phyloP scores from a whole-genome alignment of 106 monocot genomes.

The Dendrobium nobile region DNA sequence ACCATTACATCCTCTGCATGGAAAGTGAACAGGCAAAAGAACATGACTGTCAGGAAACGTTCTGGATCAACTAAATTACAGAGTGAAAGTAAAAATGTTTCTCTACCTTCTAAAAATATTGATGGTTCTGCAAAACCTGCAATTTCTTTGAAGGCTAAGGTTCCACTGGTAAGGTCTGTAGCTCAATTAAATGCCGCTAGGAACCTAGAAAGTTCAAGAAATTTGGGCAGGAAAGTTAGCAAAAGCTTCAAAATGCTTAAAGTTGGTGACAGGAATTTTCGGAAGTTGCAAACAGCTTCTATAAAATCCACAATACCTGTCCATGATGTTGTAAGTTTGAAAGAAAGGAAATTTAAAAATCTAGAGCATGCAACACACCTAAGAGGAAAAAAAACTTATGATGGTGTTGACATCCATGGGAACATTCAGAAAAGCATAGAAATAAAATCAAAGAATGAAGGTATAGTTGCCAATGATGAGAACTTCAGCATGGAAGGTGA shows the following conservation, averaged over 20 bases:
- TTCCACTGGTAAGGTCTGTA: not conserved
- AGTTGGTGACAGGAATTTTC: not conserved
- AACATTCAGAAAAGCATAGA: not conserved
- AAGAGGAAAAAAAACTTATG: not conserved
- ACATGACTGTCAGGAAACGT: too few species aligned
- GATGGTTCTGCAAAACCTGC: not conserved
- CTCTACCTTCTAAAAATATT: not conserved
- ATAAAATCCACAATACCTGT: not conserved
- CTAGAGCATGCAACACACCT: constrained; percentile 4
- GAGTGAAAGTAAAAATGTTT: not conserved
- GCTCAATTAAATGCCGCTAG: not conserved
- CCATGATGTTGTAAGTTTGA: not conserved
- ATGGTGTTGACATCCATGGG: not conserved
- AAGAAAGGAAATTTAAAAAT: constrained; percentile 3
- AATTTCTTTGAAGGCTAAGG: not conserved
- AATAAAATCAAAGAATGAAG: not conserved
- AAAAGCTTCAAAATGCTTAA: not conserved
- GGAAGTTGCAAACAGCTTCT: not conserved
- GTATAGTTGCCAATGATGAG: constrained; percentile 7
- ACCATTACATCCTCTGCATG: not conserved
- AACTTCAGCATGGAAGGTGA: constrained; percentile 10
- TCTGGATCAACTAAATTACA: not conserved
- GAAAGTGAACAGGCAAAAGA: constrained; percentile 1
- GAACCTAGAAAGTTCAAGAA: not conserved
- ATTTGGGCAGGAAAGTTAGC: not conserved